Evolutionary conservation across 345 rosid genomes (phyloP).

Genomic region (Bruguiera gymnorhiza): DNA sequence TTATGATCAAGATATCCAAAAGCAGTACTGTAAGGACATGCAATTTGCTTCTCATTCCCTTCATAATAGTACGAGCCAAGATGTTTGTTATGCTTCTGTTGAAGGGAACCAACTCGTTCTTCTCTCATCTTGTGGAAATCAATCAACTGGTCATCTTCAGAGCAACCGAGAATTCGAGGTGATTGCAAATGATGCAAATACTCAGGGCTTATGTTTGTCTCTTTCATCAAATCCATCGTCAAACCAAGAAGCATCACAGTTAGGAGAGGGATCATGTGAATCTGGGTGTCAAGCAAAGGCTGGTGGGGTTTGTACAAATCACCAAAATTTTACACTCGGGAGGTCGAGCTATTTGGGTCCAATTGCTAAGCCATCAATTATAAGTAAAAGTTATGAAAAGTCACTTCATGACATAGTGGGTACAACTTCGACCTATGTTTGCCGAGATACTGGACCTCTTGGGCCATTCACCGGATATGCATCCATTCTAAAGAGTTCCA

Average conservation of each 20-base stretch:
- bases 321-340: slow-evolving; percentile 16
- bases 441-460: slow-evolving; percentile 47
- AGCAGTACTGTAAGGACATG: slow-evolving; percentile 19
- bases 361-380: slow-evolving; percentile 23
- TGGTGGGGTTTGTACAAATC: slow-evolving; percentile 17
- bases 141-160: slow-evolving; percentile 14
- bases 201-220: slow-evolving; percentile 47
- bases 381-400: slow-evolving; percentile 29
- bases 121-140: slow-evolving; percentile 30
- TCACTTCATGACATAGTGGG: slow-evolving; percentile 28
- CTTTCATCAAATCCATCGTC: slow-evolving; percentile 46
- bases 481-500: slow-evolving; percentile 54
- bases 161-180: slow-evolving; percentile 14
- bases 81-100: slow-evolving; percentile 30
- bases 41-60: slow-evolving; percentile 20
- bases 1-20: slow-evolving; percentile 25
- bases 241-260: slow-evolving; percentile 9
- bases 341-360: slow-evolving; percentile 12
- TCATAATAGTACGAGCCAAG: slow-evolving; percentile 24
- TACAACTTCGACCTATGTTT: slow-evolving; percentile 19
- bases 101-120: slow-evolving; percentile 30
- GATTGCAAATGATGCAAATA: slow-evolving; percentile 17
- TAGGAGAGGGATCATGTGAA: slow-evolving; percentile 23
- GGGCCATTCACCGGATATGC: slow-evolving; percentile 81
- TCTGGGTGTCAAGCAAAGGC: slow-evolving; percentile 8